A percentile compares a stretch with the other conserved stretches of the same genome.
Evolutionary conservation across 164 flowering plant species (phyloP).

Genomic region (Stephania yunnanensis): DNA sequence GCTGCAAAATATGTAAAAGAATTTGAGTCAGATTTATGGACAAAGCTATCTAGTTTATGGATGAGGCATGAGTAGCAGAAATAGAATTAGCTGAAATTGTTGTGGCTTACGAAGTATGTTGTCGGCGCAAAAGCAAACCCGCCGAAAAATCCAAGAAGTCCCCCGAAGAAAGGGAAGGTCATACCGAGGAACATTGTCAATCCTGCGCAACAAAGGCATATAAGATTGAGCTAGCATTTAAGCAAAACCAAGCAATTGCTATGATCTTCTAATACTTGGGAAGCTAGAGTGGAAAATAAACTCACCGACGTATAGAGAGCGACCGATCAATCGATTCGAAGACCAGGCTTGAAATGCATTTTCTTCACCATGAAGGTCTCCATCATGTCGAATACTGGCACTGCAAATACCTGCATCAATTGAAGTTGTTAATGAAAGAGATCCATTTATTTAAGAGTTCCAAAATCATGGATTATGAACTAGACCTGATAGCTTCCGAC

Average conservation of each 20-base stretch:
- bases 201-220: constrained; percentile 30
- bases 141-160: constrained; percentile 67
- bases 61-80: not conserved
- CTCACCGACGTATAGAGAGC: constrained; percentile 55
- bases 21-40: not conserved
- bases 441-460: too few species aligned
- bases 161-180: constrained; percentile 71
- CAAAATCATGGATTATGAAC: not conserved
- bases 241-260: too few species aligned
- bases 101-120: constrained; percentile 51
- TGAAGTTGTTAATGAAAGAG: not conserved
- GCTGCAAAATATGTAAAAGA: constrained; percentile 27
- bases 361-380: constrained; percentile 45
- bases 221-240: too few species aligned
- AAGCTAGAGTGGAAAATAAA: not conserved
- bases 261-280: not conserved
- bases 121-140: constrained; percentile 72
- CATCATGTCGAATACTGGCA: constrained; percentile 67
- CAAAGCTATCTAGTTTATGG: not conserved
- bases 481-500: constrained; percentile 61
- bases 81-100: not conserved
- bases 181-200: constrained; percentile 61
- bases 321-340: constrained; percentile 39
- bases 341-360: constrained; percentile 35
- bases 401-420: constrained; percentile 38